Base-by-base conservation (phyloP, 441 rosid genomes). In the Daphne laureola region DNA sequence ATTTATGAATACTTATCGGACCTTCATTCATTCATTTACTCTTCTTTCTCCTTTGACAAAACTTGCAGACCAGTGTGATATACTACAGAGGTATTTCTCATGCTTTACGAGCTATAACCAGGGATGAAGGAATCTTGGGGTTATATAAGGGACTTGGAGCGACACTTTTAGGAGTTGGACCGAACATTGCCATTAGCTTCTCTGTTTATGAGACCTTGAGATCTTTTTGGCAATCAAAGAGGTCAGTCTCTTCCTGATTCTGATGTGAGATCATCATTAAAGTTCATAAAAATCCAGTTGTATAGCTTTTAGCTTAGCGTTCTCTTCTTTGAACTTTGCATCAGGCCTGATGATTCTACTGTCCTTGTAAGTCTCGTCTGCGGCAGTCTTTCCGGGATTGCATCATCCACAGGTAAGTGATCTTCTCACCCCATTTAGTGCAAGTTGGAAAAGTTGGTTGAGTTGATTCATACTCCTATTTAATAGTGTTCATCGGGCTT, bases 101-200 rank as follows among this genome's bases (percentile, higher is more conserved):
- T 83, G 66, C 97, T 70, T 63, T 92, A 51, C 80, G 55, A 49
- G 84, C 90, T 40, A 92, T 92, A 53, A 54, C 53, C 75, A 62
- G 57, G 48, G 94, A 92, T n/a, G 97, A 92, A 71, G 92, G 98
- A 62, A 53, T 80, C 68, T 70, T 72, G 14, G 98, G 98, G 18
- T 80, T 92, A 41, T 88, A 91, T 73, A 92, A 88, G 67, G 98
- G 98, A 73, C 94, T 92, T 49, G 92, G 98, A 62, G 81, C 97
- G 18, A 92, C 97, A 16, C 86, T 92, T 46, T 62, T 92, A 82
- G 91, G 96, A 60, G 98, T 89, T 53, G 94, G 98, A 50, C 98
- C 97, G 21, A 92, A 74, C 64, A 79, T 89, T 49, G 98, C 98
- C 54, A 86, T 92, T 60, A 77, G 94, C 75, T 92, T 92, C 67